phyloP scores from a whole-genome alignment of 2,329 filamentous ascomycete species.

The Nemania bipapillata region DNA sequence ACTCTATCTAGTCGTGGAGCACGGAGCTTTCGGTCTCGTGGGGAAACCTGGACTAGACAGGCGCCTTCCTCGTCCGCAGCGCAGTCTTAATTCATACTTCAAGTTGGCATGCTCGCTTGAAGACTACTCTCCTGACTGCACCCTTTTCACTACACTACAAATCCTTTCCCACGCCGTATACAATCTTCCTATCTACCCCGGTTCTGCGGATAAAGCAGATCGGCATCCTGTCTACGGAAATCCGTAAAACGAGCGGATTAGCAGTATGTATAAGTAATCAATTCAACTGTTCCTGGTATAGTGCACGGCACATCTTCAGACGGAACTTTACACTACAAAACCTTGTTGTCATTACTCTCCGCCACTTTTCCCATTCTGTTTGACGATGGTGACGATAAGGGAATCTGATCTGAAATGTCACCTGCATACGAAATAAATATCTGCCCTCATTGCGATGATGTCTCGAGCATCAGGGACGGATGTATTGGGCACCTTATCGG shows the following conservation, averaged over 20 bases:
- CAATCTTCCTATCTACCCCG: slow-evolving; percentile 8
- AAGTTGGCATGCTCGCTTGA: slow-evolving; percentile 14
- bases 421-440: slow-evolving; percentile 23
- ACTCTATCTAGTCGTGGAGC: slow-evolving; percentile 37
- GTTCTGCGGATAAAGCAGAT: slow-evolving; percentile 9
- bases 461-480: slow-evolving; percentile 9
- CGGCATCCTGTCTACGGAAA: slow-evolving; percentile 27
- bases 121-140: not conserved
- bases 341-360: slow-evolving; percentile 21
- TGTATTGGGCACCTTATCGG: slow-evolving; percentile 24
- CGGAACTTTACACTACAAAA: slow-evolving; percentile 14
- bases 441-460: slow-evolving; percentile 28
- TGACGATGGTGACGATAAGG: slow-evolving; percentile 26
- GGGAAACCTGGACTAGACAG: slow-evolving; percentile 45
- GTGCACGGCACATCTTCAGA: slow-evolving; percentile 24
- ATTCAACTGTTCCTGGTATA: slow-evolving; percentile 34
- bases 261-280: slow-evolving; percentile 41
- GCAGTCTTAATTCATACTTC: slow-evolving; percentile 30
- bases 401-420: slow-evolving; percentile 26
- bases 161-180: slow-evolving; percentile 20
- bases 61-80: slow-evolving; percentile 25
- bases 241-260: slow-evolving; percentile 23
- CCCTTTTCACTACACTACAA: slow-evolving; percentile 18
- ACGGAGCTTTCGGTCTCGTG: slow-evolving; percentile 42
- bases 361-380: slow-evolving; percentile 24